These are phyloP conservation scores for Mayamaea pseudoterrestris DNA, from an alignment of 108 stramenopile species.

Conservation along the genomic window DNA sequence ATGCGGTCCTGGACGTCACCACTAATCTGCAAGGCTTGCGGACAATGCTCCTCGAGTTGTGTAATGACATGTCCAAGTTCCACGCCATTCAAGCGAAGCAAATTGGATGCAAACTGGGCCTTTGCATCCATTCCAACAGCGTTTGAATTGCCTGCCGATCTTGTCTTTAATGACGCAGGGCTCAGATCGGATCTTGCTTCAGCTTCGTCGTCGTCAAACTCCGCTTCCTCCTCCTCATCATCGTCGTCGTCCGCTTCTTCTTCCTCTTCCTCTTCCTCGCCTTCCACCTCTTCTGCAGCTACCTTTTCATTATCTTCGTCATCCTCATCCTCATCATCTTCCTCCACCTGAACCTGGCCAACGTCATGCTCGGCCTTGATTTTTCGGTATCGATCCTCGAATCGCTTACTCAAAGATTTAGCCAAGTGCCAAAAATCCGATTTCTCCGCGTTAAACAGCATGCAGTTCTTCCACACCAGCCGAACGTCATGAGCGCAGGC, in stretches of 20 bases:
- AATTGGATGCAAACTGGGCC: constrained; percentile 59
- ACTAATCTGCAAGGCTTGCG: constrained; percentile 43
- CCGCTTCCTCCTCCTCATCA: constrained; percentile 5
- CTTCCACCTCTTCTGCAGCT: background rate
- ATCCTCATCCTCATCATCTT: constrained; percentile 2
- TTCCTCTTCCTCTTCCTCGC: constrained; percentile 2
- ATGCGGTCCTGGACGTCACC: constrained; percentile 6
- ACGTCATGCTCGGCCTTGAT: constrained; percentile 44
- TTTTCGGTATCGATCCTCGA: constrained; percentile 83
- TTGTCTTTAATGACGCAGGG: constrained; percentile 4
- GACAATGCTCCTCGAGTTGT: constrained; percentile 74
- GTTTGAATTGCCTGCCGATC: constrained; percentile 2
- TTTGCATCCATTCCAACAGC: constrained; percentile 53
- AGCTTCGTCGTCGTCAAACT: background rate
- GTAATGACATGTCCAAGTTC: constrained; percentile 78
- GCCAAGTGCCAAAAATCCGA: constrained; percentile 1
- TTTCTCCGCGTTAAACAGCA: constrained; percentile 79
- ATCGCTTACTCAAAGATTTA: constrained; percentile 25
- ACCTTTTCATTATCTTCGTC: background rate
- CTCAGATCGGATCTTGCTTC: constrained; percentile 7
- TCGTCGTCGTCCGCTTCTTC: constrained; percentile 1
- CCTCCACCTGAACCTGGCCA: constrained; percentile 12
- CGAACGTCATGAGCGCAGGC: constrained; percentile 87
- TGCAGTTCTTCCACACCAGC: constrained; percentile 92
- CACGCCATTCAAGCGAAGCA: constrained; percentile 72